phyloP scores from a whole-genome alignment of 208 protist genomes.

The Blechomonas ayalai region DNA sequence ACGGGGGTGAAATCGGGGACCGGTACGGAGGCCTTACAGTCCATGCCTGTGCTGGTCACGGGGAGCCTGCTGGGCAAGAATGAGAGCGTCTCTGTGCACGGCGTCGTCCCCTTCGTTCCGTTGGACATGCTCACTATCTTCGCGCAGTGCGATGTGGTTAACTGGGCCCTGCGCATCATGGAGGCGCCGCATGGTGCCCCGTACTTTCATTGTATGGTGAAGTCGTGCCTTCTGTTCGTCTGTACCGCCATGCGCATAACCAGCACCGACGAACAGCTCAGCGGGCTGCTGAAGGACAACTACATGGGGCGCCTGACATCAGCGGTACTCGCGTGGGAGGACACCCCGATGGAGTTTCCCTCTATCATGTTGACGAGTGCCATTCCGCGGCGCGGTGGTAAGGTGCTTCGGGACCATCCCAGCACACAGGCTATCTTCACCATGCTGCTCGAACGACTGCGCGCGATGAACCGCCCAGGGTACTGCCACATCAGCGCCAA shows the following conservation, averaged over 20 bases:
- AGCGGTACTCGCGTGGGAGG: constrained; percentile 48
- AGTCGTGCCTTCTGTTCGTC: constrained; percentile 61
- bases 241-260: constrained; percentile 54
- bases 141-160: constrained; percentile 23
- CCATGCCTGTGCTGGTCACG: constrained; percentile 15
- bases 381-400: constrained; percentile 37
- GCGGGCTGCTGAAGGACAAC: constrained; percentile 22
- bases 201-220: constrained; percentile 33
- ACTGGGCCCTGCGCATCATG: constrained; percentile 31
- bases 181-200: constrained; percentile 9
- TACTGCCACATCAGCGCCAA: constrained; percentile 2
- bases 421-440: constrained; percentile 62
- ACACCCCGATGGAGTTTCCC: constrained; percentile 45
- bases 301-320: constrained; percentile 28
- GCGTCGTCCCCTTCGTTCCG: constrained; percentile 21
- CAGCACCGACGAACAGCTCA: constrained; percentile 37
- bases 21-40: not conserved
- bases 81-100: constrained; percentile 36
- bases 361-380: constrained; percentile 49
- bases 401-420: constrained; percentile 44
- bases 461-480: constrained; percentile 1
- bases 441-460: constrained; percentile 57
- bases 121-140: constrained; percentile 24
- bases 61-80: constrained; percentile 14
- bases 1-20: not conserved